Conservation (phyloP, 2,329 filamentous ascomycete genomes). For the Fusarium equiseti region DNA sequence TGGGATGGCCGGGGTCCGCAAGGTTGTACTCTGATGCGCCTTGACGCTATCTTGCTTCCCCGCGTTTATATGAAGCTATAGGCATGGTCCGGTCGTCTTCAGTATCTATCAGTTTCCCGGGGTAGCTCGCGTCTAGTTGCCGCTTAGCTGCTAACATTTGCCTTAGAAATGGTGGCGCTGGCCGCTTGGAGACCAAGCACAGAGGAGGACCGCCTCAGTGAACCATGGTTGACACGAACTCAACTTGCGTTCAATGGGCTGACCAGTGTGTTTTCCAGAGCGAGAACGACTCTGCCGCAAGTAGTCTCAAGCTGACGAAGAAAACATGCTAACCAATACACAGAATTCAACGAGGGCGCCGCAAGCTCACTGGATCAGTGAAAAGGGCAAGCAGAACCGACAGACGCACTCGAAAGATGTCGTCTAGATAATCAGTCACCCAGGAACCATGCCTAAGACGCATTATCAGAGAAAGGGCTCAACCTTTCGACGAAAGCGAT, state of each 20-base stretch:
- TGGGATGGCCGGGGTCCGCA: background rate
- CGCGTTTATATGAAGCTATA: background rate
- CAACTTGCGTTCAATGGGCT: too few relatives aligned
- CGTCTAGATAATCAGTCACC: background rate
- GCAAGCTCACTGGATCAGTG: background rate
- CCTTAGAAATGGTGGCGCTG: background rate
- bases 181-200: background rate
- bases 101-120: background rate
- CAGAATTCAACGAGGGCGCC: background rate
- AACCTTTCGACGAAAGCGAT: background rate
- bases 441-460: background rate
- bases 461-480: background rate
- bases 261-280: background rate
- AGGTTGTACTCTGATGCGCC: background rate
- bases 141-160: background rate
- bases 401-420: background rate
- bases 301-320: background rate
- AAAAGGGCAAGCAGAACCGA: background rate
- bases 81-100: background rate
- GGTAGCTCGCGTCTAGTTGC: background rate
- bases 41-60: background rate
- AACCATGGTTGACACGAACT: background rate
- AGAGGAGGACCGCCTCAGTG: background rate
- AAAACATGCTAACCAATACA: background rate
- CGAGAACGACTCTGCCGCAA: background rate